phyloP scores from a whole-genome alignment of 306 rosid species.

The Parietaria judaica region DNA sequence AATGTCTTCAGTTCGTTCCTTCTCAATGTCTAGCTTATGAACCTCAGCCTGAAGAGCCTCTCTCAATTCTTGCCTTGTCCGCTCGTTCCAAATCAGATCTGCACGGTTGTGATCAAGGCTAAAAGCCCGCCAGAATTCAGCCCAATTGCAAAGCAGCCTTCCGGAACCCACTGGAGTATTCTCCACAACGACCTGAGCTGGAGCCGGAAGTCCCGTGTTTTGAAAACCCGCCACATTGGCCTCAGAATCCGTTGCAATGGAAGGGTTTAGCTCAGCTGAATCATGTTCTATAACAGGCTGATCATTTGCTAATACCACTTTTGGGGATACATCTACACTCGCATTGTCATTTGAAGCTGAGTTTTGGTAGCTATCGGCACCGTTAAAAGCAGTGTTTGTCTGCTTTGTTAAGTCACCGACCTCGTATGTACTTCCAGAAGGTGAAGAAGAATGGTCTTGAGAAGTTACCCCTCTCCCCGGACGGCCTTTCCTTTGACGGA shows the following conservation, averaged over 20 bases:
- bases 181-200: conserved; percentile 98
- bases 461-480: conserved; percentile 62
- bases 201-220: conserved; percentile 78
- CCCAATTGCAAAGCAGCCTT: conserved; percentile 91
- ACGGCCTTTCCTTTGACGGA: conserved; percentile 81
- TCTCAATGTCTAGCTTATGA: conserved; percentile 94
- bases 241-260: conserved; percentile 48
- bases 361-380: conserved; percentile 38
- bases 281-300: conserved; percentile 35
- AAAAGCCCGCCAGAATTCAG: conserved; percentile 98
- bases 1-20: conserved; percentile 98
- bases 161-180: conserved; percentile 98
- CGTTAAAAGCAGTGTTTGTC: conserved; percentile 35
- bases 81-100: conserved; percentile 99
- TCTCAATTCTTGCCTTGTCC: conserved; percentile 93
- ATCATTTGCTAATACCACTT: conserved; percentile 38
- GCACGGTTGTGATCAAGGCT: conserved; percentile 99
- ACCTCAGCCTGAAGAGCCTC: conserved; percentile 94
- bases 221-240: conserved; percentile 40
- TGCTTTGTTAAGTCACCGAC: conserved; percentile 55
- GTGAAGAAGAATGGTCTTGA: conserved; percentile 59
- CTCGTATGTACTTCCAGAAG: conserved; percentile 54
- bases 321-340: conserved; percentile 39
- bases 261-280: conserved; percentile 35
- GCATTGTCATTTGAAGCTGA: conserved; percentile 37